Evolutionary conservation across 495 filamentous ascomycete genomes (phyloP).

Genomic region (Staphylotrichum longicolle): DNA sequence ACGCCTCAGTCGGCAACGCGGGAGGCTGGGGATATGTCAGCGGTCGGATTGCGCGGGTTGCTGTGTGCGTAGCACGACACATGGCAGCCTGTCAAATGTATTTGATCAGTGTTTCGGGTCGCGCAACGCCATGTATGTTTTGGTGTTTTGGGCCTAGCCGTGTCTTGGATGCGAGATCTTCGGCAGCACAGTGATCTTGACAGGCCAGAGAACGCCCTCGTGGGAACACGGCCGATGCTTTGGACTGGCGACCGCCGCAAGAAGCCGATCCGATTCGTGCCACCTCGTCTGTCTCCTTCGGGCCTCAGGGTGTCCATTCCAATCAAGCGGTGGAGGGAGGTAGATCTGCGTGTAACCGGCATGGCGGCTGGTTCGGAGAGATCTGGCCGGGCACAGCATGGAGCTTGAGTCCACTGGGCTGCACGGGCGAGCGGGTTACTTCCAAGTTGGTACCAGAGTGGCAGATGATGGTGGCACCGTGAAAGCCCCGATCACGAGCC

Average conservation of each 20-base stretch:
- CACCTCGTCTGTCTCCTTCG: neutral
- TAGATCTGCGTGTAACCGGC: constrained; percentile 21
- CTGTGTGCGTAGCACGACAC: constrained; percentile 3
- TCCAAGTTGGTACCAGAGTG: no score
- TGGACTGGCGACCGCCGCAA: neutral
- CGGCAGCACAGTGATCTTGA: constrained; percentile 9
- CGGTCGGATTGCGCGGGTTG: no score
- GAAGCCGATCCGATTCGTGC: constrained; percentile 11
- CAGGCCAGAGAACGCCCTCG: constrained; percentile 9
- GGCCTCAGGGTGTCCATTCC: no score
- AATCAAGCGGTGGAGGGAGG: neutral
- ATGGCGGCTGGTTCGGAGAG: constrained; percentile 9
- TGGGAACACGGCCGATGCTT: neutral
- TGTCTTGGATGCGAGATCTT: constrained; percentile 25
- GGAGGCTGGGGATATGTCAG: no score
- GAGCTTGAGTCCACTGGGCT: no score
- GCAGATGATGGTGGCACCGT: no score
- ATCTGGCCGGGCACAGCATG: constrained; percentile 9
- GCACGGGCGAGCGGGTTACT: no score
- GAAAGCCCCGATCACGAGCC: no score
- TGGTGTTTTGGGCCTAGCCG: constrained; percentile 14
- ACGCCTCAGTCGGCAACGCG: no score
- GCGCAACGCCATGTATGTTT: constrained; percentile 19
- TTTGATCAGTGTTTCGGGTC: constrained; percentile 10
- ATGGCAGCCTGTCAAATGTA: constrained; percentile 16